Evolutionary conservation across 2,329 filamentous ascomycete species (phyloP), one percentile per base, ranked within the genome.

Genomic region (Verticillium klebahnii): DNA sequence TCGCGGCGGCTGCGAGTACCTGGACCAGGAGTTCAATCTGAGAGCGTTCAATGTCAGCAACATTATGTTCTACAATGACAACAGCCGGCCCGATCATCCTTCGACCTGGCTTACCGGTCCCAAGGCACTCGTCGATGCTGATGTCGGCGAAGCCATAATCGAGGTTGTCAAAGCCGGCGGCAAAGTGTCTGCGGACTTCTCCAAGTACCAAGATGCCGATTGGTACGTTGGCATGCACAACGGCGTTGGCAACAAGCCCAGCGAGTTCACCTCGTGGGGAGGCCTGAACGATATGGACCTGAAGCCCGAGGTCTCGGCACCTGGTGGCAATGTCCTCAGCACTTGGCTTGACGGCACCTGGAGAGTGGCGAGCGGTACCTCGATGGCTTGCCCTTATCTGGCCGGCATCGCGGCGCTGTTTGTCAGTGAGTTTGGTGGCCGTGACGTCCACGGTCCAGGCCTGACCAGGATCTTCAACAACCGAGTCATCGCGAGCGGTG

Each of bases 41-140:
- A 79, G 75, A 4, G 78, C 75, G 7, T 78, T 78, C 60, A 86
- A 86, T 11, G 86, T 84, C 58, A 80, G 82, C 67, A 86, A 87
- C 64, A 73, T 89, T 60, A 72, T 89, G 65, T 76, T 86, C 67
- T 89, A 88, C 72, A 88, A 88, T 76, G 85, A 83, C 63, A 72
- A 71, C 11, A 45, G 50, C n/a, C 7, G 31, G 6, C 58, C 39
- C 63, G 66, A 8, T 74, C 72, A 14, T 73, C 77, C 3, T 65
- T 70, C 6, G 62, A 34, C 25, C 34, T 59, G 58, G 58, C 14
- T 19, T 66, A 29, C 9, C n/a, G 40, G 56, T 12, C 12, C 14
- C 19, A 40, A 45, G 36, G 56, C 36, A 15, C 23, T 58, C 6
- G 40, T 58, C 14, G 25, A 37, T 29, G 5, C 23, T 5, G 31